Evolutionary conservation across 2,329 filamentous ascomycete species (phyloP), one percentile per base, ranked within the genome.

Genomic region (Monosporascus cannonballus): DNA sequence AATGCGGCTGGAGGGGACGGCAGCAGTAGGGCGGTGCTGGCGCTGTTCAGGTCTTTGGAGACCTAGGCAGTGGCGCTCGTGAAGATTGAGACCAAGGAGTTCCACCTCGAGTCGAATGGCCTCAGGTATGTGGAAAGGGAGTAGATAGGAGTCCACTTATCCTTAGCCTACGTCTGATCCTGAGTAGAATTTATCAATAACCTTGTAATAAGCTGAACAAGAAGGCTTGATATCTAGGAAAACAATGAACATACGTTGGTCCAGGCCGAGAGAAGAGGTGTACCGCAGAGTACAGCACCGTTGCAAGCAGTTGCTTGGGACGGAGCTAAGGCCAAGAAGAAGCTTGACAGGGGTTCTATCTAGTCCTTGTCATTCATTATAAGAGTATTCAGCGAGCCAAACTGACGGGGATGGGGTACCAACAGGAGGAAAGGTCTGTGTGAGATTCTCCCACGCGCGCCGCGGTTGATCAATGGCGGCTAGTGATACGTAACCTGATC

Each of bases 391-490:
- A 56, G 55, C 51, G 54, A 57, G 53, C 53, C 53, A 56, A 53
- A 52, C 56, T 41, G 53, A 55, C 52, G 58, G 59, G 56, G 53
- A 51, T 48, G 42, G 51, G 38, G 50, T 49, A 53, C 42, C 42
- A 46, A 46, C 42, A 30, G 42, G 42, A 24, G 24, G 42, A 20
- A 42, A 17, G 42, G 42, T 7, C 50, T 56, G 50, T 49, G 55
- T 39, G 53, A 61, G 56, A 60, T 58, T 54, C 60, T 59, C 48
- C 56, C 57, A 56, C 53, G 58, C 46, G 56, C 56, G 56, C 51
- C 52, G 52, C 51, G 54, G 57, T 62, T 59, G 59, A 60, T 59
- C 56, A 61, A 57, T 56, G 57, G 56, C 59, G 57, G 55, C 54
- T 59, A 61, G 53, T 47, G 51, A 41, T 42, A 57, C 50, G 55